Percentiles rank a stretch among this genome's conserved stretches.
Conservation (phyloP, 192 early-diverging fungal genomes). For the Diversispora epigaea region DNA sequence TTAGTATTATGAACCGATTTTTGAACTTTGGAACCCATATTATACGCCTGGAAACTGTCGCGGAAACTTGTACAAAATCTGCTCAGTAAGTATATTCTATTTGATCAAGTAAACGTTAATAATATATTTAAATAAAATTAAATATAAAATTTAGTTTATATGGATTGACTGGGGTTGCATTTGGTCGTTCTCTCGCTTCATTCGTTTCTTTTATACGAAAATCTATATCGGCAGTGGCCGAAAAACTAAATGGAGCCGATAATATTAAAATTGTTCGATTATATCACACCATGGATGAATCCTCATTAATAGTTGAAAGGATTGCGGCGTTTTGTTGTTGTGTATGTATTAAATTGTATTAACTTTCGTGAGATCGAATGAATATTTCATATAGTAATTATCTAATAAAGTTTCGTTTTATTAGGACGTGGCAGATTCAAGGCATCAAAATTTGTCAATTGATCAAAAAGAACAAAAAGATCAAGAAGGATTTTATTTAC, state of each 20-base stretch:
- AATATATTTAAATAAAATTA: not conserved
- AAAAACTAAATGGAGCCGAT: not conserved
- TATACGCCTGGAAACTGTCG: constrained; percentile 33
- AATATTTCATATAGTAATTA: not conserved
- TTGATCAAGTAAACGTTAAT: not conserved
- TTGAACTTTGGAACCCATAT: constrained; percentile 32
- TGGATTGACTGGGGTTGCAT: constrained; percentile 37
- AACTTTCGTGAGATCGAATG: not conserved
- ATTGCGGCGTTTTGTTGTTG: constrained; percentile 33
- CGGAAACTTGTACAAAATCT: constrained; percentile 20
- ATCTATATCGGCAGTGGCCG: constrained; percentile 25
- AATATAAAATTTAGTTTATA: constrained; percentile 19
- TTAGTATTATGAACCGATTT: constrained; percentile 14
- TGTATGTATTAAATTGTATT: constrained; percentile 3
- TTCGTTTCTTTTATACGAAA: constrained; percentile 27
- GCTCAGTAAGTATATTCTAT: constrained; percentile 25
- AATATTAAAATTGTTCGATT: constrained; percentile 34
- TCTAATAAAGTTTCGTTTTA: not conserved
- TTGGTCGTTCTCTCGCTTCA: constrained; percentile 35
- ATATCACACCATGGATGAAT: constrained; percentile 32
- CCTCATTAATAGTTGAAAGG: constrained; percentile 33
- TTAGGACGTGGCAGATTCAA: constrained; percentile 18
- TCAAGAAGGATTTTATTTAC: constrained; percentile 37
- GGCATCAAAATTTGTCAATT: not conserved
- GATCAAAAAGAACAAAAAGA: constrained; percentile 11